phyloP scores from a whole-genome alignment of 805 yeast species.

The Pichia nanzhaoensis region DNA sequence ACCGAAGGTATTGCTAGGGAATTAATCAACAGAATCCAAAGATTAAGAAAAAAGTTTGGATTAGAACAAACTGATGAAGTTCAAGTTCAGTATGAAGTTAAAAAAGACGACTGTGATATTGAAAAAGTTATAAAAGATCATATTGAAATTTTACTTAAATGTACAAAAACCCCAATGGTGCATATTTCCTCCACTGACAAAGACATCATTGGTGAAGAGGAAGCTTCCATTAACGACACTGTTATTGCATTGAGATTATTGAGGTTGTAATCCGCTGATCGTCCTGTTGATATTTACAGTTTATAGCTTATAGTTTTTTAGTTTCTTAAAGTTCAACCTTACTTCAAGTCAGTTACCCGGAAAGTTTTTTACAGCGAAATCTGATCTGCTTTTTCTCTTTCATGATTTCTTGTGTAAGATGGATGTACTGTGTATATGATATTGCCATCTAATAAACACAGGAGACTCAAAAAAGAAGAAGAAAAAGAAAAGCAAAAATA shows the following conservation, averaged over 20 bases:
- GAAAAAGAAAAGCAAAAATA: neutral
- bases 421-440: too few relatives aligned
- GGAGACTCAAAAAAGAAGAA: too few relatives aligned
- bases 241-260: slow-evolving; percentile 71
- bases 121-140: slow-evolving; percentile 57
- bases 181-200: slow-evolving; percentile 36
- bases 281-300: neutral
- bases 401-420: too few relatives aligned
- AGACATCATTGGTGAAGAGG: slow-evolving; percentile 75
- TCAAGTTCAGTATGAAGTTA: slow-evolving; percentile 69
- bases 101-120: slow-evolving; percentile 62
- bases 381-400: too few relatives aligned
- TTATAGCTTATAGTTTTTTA: too few relatives aligned
- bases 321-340: too few relatives aligned
- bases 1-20: slow-evolving; percentile 96
- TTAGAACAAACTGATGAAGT: slow-evolving; percentile 94
- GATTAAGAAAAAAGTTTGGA: slow-evolving; percentile 94
- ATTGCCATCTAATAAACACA: too few relatives aligned
- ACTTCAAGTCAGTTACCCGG: too few relatives aligned
- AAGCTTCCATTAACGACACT: slow-evolving; percentile 76
- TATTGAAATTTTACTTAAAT: slow-evolving; percentile 63
- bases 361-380: too few relatives aligned
- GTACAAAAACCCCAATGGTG: slow-evolving; percentile 61
- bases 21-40: slow-evolving; percentile 92
- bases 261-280: slow-evolving; percentile 40